A percentile compares a stretch with the other conserved stretches of the same genome.
Evolutionary conservation across 2,329 filamentous ascomycete species (phyloP).

Genomic region (Exutisphaerella laricina): DNA sequence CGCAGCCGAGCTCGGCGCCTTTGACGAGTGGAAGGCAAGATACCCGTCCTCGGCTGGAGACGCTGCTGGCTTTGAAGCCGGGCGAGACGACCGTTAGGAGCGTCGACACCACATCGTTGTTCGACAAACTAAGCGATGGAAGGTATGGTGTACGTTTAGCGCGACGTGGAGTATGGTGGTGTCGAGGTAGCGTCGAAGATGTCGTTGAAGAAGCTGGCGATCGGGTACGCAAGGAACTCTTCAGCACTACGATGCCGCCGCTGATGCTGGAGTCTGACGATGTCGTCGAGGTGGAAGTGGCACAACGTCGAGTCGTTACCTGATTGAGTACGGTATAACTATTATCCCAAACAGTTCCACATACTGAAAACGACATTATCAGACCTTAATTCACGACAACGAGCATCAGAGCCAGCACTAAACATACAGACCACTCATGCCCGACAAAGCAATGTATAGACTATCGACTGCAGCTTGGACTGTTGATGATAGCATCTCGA

Average conservation of each 20-base stretch:
- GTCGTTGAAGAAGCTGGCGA: background rate
- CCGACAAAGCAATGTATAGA: too few species aligned
- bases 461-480: too few species aligned
- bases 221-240: background rate
- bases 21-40: constrained; percentile 1
- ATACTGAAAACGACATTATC: too few species aligned
- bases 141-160: constrained; percentile 3
- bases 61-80: constrained; percentile 5
- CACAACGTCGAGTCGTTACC: background rate
- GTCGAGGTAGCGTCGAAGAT: background rate
- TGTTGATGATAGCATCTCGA: too few species aligned
- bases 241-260: background rate
- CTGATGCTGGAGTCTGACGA: background rate
- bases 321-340: too few species aligned
- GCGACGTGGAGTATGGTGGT: constrained; percentile 10
- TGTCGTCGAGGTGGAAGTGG: background rate
- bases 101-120: background rate
- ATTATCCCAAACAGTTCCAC: too few species aligned
- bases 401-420: too few species aligned
- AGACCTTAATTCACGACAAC: too few species aligned
- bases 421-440: too few species aligned
- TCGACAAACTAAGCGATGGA: constrained; percentile 4
- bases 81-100: constrained; percentile 2
- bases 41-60: background rate
- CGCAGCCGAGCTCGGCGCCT: background rate